Evolutionary conservation across 805 yeast species (phyloP).

Genomic region (Sporopachydermia quercuum): DNA sequence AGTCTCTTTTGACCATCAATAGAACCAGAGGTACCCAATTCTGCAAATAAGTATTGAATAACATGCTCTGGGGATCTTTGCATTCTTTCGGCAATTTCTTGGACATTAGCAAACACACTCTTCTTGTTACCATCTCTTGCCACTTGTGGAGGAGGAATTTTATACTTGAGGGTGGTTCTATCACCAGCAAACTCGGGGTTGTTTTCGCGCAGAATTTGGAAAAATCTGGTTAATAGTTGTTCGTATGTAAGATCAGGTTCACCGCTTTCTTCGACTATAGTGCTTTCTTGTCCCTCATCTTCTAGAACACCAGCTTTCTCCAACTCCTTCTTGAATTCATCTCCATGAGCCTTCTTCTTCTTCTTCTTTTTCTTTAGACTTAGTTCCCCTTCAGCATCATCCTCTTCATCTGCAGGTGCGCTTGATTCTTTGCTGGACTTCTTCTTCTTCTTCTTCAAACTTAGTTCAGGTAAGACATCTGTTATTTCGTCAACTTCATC

Average conservation of each 20-base stretch:
- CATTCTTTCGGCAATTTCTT: constrained; percentile 83
- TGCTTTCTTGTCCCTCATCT: constrained; percentile 19
- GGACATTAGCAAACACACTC: constrained; percentile 91
- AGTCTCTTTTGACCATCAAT: constrained; percentile 96
- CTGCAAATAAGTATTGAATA: constrained; percentile 93
- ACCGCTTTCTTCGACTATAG: constrained; percentile 11
- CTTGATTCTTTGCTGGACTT: constrained; percentile 42
- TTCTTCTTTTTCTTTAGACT: constrained; percentile 75
- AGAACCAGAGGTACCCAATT: constrained; percentile 98
- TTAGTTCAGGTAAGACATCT: constrained; percentile 61
- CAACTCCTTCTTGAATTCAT: constrained; percentile 78
- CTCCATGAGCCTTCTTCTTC: constrained; percentile 36
- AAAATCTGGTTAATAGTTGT: constrained; percentile 70
- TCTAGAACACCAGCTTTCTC: constrained; percentile 80
- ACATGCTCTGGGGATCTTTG: constrained; percentile 96
- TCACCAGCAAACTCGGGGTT: constrained; percentile 99
- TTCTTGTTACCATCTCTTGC: constrained; percentile 95
- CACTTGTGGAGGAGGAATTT: constrained; percentile 95
- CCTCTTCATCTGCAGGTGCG: constrained; percentile 16
- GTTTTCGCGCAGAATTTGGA: constrained; percentile 71
- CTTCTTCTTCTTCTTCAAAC: constrained; percentile 54
- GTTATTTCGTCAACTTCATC: constrained; percentile 25
- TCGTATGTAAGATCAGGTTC: constrained; percentile 58
- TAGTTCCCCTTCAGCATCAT: constrained; percentile 11
- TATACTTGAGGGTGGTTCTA: constrained; percentile 78